Base-by-base conservation (phyloP, 2,329 filamentous ascomycete species). In the Penicillium sp. region DNA sequence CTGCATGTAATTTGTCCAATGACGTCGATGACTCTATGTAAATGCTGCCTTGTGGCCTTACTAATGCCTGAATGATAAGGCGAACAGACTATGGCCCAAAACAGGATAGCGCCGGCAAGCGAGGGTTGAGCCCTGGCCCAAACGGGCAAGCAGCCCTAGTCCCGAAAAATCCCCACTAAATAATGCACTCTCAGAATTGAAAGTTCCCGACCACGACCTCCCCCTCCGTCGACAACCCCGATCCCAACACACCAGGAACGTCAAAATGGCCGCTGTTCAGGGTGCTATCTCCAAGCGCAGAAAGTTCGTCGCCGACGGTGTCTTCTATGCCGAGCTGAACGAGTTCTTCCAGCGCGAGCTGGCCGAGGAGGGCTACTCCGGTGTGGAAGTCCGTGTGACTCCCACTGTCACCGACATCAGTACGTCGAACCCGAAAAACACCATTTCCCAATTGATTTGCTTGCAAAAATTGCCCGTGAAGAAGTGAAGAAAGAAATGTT, bases 331-430 rank as follows among this genome's bases (percentile, higher is more conserved):
- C 82, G 93, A 99, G 82, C 82, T 99, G 79, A 99, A 99, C 87
- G 93, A 99, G 83, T 99, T 99, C 88, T 99, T 99, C 89, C 93
- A 97, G 86, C 92, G 93, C 78, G 93, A 99, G 82, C 84, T 99
- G 75, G 93, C 93, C 75, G 93, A 99, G 86, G 95, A 99, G 82
- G 93, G 93, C 71, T 99, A 99, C 86, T 99, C 93, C 51, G 93
- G 93, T 76, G 93, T 99, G 77, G 95, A 99, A 83, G 93, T 99
- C 81, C 89, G 95, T 83, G 93, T 99, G 70, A 99, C 93, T 69
- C 93, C 93, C 67, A 99, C 93, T 77, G 93, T 99, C 75, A 99
- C 93, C 82, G 93, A 97, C 80, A 97, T 97, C 85, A 97, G 77
- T 80, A 77, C 62, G 76, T 73, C 59, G 49, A 53, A 60, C 56